Conservation (phyloP, 345 rosid genomes). For the Stellera chamaejasme region DNA sequence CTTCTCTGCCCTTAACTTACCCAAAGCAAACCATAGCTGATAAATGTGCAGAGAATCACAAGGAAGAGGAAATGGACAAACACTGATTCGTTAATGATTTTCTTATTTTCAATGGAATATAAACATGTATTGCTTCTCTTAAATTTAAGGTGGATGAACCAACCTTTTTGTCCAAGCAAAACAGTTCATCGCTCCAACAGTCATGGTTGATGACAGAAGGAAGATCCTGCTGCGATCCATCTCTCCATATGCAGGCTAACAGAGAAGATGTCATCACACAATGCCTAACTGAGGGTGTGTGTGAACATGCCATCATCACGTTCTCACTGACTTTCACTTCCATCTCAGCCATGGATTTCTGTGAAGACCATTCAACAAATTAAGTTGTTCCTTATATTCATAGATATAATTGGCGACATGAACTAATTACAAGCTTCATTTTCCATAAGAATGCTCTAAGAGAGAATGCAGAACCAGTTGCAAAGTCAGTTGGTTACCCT, state of each 20-base stretch:
- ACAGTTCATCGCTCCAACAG: conserved; percentile 76
- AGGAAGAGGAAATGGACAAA: not conserved
- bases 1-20: conserved; percentile 84
- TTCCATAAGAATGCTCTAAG: no score
- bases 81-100: no score
- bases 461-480: no score
- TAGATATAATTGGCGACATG: no score
- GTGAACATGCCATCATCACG: conserved; percentile 75
- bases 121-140: no score
- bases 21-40: conserved; percentile 29
- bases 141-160: no score
- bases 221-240: conserved; percentile 16
- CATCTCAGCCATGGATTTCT: conserved; percentile 65
- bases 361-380: not conserved
- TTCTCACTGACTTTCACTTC: conserved; percentile 64
- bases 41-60: not conserved
- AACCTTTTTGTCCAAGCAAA: conserved; percentile 70
- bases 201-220: conserved; percentile 47
- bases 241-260: conserved; percentile 68
- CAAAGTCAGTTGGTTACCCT: no score
- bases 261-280: conserved; percentile 84
- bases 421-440: no score
- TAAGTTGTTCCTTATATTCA: no score
- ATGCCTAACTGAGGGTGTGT: conserved; percentile 59
- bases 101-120: no score